A percentile compares a stretch with the other conserved stretches of the same genome.
These are phyloP conservation scores for Termitomyces sp. DNA, from an alignment of 768 basidiomycete genomes.

Conservation along the genomic window DNA sequence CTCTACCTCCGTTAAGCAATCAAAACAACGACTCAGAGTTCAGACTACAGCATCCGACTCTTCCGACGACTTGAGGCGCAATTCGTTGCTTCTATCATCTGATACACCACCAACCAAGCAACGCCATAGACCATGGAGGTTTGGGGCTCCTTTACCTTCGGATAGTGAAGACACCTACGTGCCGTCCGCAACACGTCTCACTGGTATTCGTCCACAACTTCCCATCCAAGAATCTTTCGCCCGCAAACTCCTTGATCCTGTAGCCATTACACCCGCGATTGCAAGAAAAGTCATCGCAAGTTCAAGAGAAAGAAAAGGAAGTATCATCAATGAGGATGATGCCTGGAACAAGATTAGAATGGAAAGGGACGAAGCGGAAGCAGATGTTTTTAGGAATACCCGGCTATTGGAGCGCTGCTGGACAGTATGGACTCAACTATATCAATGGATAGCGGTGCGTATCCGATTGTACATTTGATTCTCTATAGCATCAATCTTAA, in stretches of 20 bases:
- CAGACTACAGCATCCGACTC: constrained; percentile 3
- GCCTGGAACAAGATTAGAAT: constrained; percentile 77
- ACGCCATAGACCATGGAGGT: constrained; percentile 1
- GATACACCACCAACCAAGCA: neutral
- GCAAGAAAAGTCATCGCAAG: constrained; percentile 26
- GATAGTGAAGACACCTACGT: constrained; percentile 27
- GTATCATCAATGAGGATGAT: constrained; percentile 63
- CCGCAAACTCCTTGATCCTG: constrained; percentile 16
- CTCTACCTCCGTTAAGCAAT: neutral
- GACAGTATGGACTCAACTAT: constrained; percentile 71
- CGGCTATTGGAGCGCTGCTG: constrained; percentile 66
- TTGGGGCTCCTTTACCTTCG: constrained; percentile 16
- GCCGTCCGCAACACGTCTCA: constrained; percentile 39
- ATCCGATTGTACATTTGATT: neutral
- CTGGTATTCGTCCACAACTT: constrained; percentile 27
- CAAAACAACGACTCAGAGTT: neutral
- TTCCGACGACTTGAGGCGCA: constrained; percentile 2
- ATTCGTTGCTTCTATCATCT: constrained; percentile 7
- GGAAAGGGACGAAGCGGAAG: constrained; percentile 66
- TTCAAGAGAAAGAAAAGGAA: constrained; percentile 41
- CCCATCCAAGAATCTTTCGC: constrained; percentile 12
- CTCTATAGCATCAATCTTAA: neutral
- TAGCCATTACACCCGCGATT: constrained; percentile 12
- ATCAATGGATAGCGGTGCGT: constrained; percentile 72
- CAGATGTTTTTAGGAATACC: constrained; percentile 64